These are phyloP conservation scores for Steccherinum ochraceum DNA, from an alignment of 768 basidiomycete species.

Conservation along the genomic window DNA sequence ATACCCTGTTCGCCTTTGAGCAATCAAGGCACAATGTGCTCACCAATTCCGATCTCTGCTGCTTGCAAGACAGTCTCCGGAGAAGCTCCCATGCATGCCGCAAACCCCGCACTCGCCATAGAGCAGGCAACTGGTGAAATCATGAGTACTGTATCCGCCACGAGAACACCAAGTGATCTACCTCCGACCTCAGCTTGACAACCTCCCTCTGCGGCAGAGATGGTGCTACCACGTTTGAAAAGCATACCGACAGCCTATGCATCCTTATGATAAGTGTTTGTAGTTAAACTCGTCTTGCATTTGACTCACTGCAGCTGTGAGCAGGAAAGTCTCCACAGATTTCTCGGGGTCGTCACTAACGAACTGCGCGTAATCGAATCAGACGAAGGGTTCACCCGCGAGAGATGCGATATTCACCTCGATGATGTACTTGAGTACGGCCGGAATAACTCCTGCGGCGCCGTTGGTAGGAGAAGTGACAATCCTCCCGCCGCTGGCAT, in stretches of 20 bases:
- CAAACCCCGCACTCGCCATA: constrained; percentile 93
- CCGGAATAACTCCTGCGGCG: constrained; percentile 90
- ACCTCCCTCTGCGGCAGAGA: constrained; percentile 92
- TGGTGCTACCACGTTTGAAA: constrained; percentile 95
- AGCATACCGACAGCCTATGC: constrained; percentile 85
- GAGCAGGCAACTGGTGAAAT: constrained; percentile 73
- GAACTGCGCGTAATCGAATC: constrained; percentile 42
- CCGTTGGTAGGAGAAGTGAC: constrained; percentile 95
- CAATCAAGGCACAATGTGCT: too few species aligned
- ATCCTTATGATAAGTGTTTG: constrained; percentile 6
- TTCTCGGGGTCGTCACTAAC: constrained; percentile 88
- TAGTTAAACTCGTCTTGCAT: not conserved
- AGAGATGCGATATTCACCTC: constrained; percentile 43
- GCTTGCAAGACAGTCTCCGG: constrained; percentile 81
- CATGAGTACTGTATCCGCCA: not conserved
- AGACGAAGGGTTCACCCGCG: not conserved
- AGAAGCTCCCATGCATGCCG: constrained; percentile 89
- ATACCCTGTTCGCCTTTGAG: too few species aligned
- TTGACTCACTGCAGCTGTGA: constrained; percentile 75
- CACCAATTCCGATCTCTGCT: constrained; percentile 88
- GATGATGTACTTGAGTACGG: constrained; percentile 82
- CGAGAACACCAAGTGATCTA: constrained; percentile 22
- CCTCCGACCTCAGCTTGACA: constrained; percentile 96
- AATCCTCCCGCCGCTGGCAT: constrained; percentile 87
- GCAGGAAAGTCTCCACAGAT: constrained; percentile 80